Evolutionary conservation across 306 rosid genomes (phyloP).

Genomic region (Lathyrus tuberosus): DNA sequence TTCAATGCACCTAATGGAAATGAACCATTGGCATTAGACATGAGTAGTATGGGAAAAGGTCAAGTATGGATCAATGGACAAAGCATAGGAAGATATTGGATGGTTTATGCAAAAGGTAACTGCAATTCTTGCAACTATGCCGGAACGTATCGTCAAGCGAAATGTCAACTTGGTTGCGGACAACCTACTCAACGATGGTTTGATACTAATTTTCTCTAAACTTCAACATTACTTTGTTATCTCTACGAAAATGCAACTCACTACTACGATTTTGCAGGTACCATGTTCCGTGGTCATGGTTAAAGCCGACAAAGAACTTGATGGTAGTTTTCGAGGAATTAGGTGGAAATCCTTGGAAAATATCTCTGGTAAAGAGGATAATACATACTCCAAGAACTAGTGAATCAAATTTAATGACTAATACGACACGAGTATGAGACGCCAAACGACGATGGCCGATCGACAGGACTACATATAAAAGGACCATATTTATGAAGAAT

Average conservation of each 20-base stretch:
- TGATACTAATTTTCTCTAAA: constrained; percentile 51
- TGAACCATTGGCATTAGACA: constrained; percentile 85
- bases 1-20: constrained; percentile 74
- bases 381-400: constrained; percentile 31
- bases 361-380: constrained; percentile 64
- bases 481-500: constrained; percentile 21
- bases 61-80: constrained; percentile 98
- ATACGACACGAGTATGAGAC: constrained; percentile 31
- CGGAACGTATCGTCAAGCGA: constrained; percentile 64
- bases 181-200: constrained; percentile 95
- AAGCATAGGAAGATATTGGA: constrained; percentile 97
- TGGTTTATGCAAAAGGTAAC: constrained; percentile 78
- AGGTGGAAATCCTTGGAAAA: constrained; percentile 86
- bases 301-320: constrained; percentile 77
- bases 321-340: constrained; percentile 85
- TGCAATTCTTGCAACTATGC: constrained; percentile 70
- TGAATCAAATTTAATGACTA: constrained; percentile 27
- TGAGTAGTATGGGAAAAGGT: constrained; percentile 93
- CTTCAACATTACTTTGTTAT: constrained; percentile 2
- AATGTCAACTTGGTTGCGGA: constrained; percentile 82
- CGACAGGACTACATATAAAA: constrained; percentile 7
- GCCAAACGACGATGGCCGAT: constrained; percentile 4
- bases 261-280: constrained; percentile 59
- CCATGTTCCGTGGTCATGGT: constrained; percentile 96
- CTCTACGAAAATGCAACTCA: constrained; percentile 12